Conservation (phyloP, 2,329 filamentous ascomycete genomes). For the Phialophora verrucosa region DNA sequence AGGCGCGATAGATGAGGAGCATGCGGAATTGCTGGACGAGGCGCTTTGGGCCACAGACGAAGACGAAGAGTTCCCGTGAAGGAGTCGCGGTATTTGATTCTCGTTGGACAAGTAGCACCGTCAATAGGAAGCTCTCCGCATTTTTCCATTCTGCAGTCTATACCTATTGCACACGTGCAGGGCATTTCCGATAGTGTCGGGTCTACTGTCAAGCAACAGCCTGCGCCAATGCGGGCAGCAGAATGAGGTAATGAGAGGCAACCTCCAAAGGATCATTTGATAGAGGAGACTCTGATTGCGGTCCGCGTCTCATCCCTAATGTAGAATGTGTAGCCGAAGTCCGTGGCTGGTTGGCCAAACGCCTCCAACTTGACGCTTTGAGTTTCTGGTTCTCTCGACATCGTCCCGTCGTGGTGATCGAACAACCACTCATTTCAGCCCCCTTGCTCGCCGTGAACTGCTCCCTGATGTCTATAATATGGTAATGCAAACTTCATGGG, state of each 20-base stretch:
- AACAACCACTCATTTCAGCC: background rate
- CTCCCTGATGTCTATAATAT: background rate
- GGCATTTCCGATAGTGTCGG: background rate
- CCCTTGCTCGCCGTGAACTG: conserved; percentile 6
- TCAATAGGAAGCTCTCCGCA: background rate
- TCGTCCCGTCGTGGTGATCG: background rate
- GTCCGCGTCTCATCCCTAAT: background rate
- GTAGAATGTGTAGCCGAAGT: conserved; percentile 6
- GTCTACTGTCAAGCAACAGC: background rate
- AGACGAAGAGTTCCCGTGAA: conserved; percentile 31
- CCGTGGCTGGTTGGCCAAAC: background rate
- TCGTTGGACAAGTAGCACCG: background rate
- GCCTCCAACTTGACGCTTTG: conserved; percentile 1
- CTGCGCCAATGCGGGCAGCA: background rate
- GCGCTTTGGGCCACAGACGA: conserved; percentile 36
- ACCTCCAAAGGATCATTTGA: background rate
- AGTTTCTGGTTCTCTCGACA: background rate
- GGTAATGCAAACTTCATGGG: background rate
- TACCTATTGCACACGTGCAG: background rate
- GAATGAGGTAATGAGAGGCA: background rate
- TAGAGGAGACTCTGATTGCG: background rate
- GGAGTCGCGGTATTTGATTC: background rate
- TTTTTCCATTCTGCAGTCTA: background rate
- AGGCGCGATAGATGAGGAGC: conserved; percentile 12
- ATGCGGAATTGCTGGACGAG: conserved; percentile 34